phyloP scores from a whole-genome alignment of 495 filamentous ascomycete species.

The Hypomontagnella monticulosa region DNA sequence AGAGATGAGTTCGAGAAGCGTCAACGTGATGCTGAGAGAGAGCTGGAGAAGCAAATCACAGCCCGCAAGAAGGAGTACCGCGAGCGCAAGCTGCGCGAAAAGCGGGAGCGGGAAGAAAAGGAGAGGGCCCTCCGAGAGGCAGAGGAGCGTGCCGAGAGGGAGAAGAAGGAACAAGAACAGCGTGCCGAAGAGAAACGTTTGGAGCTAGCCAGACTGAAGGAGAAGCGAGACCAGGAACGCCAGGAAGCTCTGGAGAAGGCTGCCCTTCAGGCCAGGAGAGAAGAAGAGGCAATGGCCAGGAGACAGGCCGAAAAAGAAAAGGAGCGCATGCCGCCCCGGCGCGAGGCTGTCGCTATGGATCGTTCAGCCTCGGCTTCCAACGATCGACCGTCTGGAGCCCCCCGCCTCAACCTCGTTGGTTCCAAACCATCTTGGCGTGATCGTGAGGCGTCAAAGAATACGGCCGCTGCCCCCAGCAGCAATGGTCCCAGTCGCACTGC shows the following conservation, averaged over 20 bases:
- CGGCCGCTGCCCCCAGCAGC: constrained; percentile 31
- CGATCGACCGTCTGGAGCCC: constrained; percentile 49
- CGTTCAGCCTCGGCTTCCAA: constrained; percentile 51
- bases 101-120: constrained; percentile 80
- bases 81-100: constrained; percentile 78
- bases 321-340: constrained; percentile 43
- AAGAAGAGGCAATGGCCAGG: constrained; percentile 64
- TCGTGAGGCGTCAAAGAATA: constrained; percentile 48
- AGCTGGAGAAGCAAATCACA: constrained; percentile 88
- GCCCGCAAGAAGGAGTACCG: constrained; percentile 83
- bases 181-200: constrained; percentile 73
- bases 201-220: constrained; percentile 76
- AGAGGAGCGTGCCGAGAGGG: constrained; percentile 78
- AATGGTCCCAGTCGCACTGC: constrained; percentile 42
- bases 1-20: constrained; percentile 96
- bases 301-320: constrained; percentile 58
- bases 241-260: constrained; percentile 63
- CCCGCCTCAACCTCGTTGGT: constrained; percentile 39
- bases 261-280: constrained; percentile 60
- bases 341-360: constrained; percentile 47
- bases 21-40: constrained; percentile 85
- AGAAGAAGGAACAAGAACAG: constrained; percentile 82
- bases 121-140: constrained; percentile 80
- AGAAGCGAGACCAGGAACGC: constrained; percentile 83
- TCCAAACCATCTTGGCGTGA: constrained; percentile 55